A percentile compares a stretch with the other conserved stretches of the same genome.
Evolutionary conservation across 2,329 filamentous ascomycete genomes (phyloP).

Genomic region (Elsinoe fawcettii): DNA sequence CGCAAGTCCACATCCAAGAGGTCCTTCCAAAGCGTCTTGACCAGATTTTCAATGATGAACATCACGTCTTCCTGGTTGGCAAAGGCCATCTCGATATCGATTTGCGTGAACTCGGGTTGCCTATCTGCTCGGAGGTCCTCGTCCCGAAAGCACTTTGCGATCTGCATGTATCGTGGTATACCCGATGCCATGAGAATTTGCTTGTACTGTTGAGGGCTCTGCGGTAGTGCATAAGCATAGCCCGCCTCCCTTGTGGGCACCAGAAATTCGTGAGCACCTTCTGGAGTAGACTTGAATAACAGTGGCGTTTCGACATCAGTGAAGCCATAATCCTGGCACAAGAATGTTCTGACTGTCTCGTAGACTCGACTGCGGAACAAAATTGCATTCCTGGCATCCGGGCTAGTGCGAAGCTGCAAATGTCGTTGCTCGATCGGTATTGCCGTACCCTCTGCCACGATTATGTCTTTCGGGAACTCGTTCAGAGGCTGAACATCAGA

Average conservation of each 20-base stretch:
- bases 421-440: conserved; percentile 72
- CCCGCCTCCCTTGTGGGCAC: conserved; percentile 75
- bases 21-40: conserved; percentile 48
- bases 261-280: conserved; percentile 89
- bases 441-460: conserved; percentile 64
- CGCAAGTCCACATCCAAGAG: conserved; percentile 40
- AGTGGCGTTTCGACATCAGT: conserved; percentile 84
- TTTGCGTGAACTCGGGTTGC: conserved; percentile 90
- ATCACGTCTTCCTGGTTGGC: conserved; percentile 65
- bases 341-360: conserved; percentile 45
- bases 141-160: conserved; percentile 90
- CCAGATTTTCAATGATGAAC: conserved; percentile 45
- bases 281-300: conserved; percentile 94
- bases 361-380: conserved; percentile 58
- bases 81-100: conserved; percentile 93
- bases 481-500: conserved; percentile 61
- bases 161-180: conserved; percentile 75
- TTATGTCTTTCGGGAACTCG: conserved; percentile 64
- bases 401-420: conserved; percentile 73
- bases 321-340: conserved; percentile 52
- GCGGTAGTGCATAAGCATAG: conserved; percentile 80
- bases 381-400: conserved; percentile 59
- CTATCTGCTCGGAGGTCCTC: conserved; percentile 87
- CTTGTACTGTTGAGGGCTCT: conserved; percentile 98
- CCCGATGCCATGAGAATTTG: conserved; percentile 94